Evolutionary conservation across 2,329 filamentous ascomycete species (phyloP), one percentile per base, ranked within the genome.

Genomic region (Hypoxylon sp.): DNA sequence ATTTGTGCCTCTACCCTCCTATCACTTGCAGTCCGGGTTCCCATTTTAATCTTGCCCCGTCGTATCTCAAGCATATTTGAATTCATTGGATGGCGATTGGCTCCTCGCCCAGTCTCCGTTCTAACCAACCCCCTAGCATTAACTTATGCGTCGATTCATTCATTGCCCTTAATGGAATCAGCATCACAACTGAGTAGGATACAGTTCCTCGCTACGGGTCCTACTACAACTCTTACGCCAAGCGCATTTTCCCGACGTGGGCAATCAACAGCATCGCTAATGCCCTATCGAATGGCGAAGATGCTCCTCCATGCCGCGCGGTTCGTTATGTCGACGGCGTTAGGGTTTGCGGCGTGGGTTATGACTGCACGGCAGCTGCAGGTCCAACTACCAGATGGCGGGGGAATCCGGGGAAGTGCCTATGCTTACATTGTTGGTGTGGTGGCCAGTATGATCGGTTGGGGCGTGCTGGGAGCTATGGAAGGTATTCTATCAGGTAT

Each of bases 261-360:
- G 63, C 78, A 82, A 37, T 68, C 68, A 72, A 80, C 81, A 75
- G 77, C 83, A 50, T 76, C 90, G 0, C 84, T 97, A n/a, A 84
- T 96, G 24, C 92, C 96, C 0, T 99, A 98, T 79, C 90, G 93
- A 3, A 89, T 98, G 8, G 92, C 96, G 1, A 98, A 98, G 79
- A 86, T 98, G 29, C 87, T 99, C 6, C 88, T 99, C 3, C 93
- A 98, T 73, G 94, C 95, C 2, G 96, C 94, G 1, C 90, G 95
- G 17, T 92, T 95, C 78, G 92, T 98, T 76, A 97, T 98, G 89
- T 93, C 94, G 0, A 89, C 94, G 51, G 92, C 91, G 0, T 87
- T 99, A 31, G 95, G 95, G 0, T 97, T 98, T 76, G 94, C 93
- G 3, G 95, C 94, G n/a, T 99, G 96, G 96, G 93, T 98, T 8